Percentiles rank a stretch among this genome's conserved stretches.
Conservation (phyloP, 225 moss, liverwort and hornwort species). For the Marchantia polymorpha region DNA sequence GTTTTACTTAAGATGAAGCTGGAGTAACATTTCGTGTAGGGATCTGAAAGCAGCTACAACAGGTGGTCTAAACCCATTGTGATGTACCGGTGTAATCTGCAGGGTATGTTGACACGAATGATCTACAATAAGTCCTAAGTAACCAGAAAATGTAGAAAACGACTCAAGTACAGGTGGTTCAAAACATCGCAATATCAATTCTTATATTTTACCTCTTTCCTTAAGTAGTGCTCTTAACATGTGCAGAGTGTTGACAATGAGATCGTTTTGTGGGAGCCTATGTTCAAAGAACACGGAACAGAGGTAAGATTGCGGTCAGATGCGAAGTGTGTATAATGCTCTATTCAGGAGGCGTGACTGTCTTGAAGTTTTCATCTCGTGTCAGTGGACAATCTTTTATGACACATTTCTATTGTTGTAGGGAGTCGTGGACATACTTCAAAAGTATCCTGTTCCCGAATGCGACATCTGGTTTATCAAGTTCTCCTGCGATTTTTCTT, state of each 20-base stretch:
- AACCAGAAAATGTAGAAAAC: too few species aligned
- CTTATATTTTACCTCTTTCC: not conserved
- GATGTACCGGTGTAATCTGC: too few species aligned
- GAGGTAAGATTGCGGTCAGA: conserved; percentile 18
- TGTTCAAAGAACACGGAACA: conserved; percentile 65
- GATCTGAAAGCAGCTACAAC: too few species aligned
- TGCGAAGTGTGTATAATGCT: not conserved
- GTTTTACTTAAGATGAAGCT: too few species aligned
- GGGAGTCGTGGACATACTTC: conserved; percentile 82
- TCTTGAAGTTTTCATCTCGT: not conserved
- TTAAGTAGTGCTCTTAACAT: not conserved
- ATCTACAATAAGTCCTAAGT: too few species aligned
- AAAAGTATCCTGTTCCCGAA: conserved; percentile 93
- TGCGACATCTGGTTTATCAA: conserved; percentile 99
- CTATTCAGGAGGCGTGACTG: not conserved
- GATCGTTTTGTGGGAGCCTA: conserved; percentile 95
- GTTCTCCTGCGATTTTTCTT: conserved; percentile 94
- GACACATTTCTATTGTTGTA: conserved; percentile 5
- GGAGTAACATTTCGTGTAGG: too few species aligned
- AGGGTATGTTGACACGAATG: too few species aligned
- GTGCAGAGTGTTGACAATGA: conserved; percentile 95
- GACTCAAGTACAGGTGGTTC: too few species aligned
- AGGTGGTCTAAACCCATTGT: too few species aligned
- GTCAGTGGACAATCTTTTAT: not conserved
- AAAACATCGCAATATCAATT: too few species aligned